Percentiles rank a stretch among this genome's conserved stretches.
Conservation (phyloP, 164 flowering plant species). For the Magnolia sinica region DNA sequence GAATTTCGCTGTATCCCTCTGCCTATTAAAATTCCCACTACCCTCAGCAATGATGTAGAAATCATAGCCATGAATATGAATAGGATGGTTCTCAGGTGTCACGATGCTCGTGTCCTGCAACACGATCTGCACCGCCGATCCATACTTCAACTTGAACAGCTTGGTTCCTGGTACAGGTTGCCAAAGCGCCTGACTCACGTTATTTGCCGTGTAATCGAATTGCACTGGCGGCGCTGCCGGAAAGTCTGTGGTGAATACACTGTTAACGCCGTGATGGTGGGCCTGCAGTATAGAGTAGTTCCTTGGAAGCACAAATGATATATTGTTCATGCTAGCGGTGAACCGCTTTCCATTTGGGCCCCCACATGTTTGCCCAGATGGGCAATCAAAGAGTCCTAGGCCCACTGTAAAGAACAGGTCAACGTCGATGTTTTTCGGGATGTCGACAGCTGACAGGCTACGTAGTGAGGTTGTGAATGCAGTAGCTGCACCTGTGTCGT, state of each 20-base stretch:
- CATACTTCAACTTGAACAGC: slow-evolving; percentile 58
- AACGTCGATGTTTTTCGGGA: slow-evolving; percentile 53
- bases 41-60: slow-evolving; percentile 72
- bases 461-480: slow-evolving; percentile 42
- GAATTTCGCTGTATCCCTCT: slow-evolving; percentile 58
- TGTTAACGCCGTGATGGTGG: slow-evolving; percentile 43
- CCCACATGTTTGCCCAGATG: slow-evolving; percentile 53
- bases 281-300: slow-evolving; percentile 75
- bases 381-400: slow-evolving; percentile 65
- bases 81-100: slow-evolving; percentile 75
- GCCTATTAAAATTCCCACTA: slow-evolving; percentile 67
- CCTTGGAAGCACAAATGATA: slow-evolving; percentile 68
- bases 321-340: slow-evolving; percentile 89
- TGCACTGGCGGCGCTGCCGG: slow-evolving; percentile 60
- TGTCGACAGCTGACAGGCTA: slow-evolving; percentile 30
- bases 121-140: slow-evolving; percentile 61
- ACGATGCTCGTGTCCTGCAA: slow-evolving; percentile 74
- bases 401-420: slow-evolving; percentile 74
- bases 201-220: slow-evolving; percentile 69
- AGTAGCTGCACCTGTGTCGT: slow-evolving; percentile 62
- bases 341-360: slow-evolving; percentile 91
- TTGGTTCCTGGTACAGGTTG: slow-evolving; percentile 56
- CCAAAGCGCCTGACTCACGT: slow-evolving; percentile 68
- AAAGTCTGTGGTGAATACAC: slow-evolving; percentile 68
- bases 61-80: slow-evolving; percentile 85